A percentile compares a stretch with the other conserved stretches of the same genome.
Conservation (phyloP, 352 stramenopile genomes). For the Pythium folliculosum region DNA sequence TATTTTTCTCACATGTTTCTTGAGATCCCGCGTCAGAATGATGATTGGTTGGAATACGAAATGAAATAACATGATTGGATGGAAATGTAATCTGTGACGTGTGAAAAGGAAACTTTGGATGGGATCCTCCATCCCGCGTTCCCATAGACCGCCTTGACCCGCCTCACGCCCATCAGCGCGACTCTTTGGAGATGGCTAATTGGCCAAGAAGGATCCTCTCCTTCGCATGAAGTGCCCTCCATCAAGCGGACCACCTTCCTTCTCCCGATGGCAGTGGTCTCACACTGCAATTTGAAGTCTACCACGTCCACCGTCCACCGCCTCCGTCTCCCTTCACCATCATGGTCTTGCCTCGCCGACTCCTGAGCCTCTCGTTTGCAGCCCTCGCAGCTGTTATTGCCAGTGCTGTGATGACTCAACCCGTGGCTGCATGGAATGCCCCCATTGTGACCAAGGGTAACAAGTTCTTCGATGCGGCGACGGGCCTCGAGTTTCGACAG, state of each 20-base stretch:
- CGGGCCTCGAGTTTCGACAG: conserved; percentile 34
- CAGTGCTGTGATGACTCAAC: neutral
- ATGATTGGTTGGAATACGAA: too few species aligned
- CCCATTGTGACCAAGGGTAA: conserved; percentile 42
- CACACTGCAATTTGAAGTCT: neutral
- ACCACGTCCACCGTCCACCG: neutral
- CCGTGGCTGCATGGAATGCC: conserved; percentile 11
- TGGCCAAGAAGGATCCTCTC: neutral
- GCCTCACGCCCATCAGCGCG: conserved; percentile 5
- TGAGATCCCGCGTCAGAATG: too few species aligned
- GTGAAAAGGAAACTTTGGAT: neutral
- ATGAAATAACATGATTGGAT: too few species aligned
- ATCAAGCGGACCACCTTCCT: neutral
- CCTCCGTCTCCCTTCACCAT: neutral
- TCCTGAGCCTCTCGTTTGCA: neutral
- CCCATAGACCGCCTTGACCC: neutral
- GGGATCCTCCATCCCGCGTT: neutral
- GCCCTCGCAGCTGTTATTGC: neutral
- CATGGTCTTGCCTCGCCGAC: conserved; percentile 4
- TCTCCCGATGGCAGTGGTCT: neutral
- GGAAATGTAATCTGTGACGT: neutral
- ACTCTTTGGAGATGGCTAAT: neutral
- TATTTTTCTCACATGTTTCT: too few species aligned
- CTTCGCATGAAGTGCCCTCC: neutral
- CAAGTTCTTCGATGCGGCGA: conserved; percentile 54